Evolutionary conservation across 2,329 filamentous ascomycete species (phyloP), one percentile per base, ranked within the genome.

Genomic region (Lecanicillium sp.): DNA sequence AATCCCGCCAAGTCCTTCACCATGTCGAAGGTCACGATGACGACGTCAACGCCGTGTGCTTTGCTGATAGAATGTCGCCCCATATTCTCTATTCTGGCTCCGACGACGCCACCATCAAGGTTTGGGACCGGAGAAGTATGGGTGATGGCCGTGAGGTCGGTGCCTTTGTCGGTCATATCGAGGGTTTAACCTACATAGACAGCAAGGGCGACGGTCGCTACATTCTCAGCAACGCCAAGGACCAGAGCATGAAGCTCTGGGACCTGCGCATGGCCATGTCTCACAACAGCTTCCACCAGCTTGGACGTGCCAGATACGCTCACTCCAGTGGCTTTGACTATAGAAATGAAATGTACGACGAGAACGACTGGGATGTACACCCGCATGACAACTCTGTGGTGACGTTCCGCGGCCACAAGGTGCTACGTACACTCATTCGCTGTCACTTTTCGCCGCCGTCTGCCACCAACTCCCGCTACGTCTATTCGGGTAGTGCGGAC

Each of bases 171-270:
- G 82, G 82, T 3, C 82, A 86, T 56, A 74, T 78, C 45, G 79
- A 85, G 60, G 82, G 82, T 3, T 59, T 86, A 42, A 86, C 82
- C 0, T 85, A 85, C 58, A 75, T 86, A 48, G 82, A 86, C 64
- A 83, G 78, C 64, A 86, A 86, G 59, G 80, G 80, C 44, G 82
- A 86, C 60, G 82, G 82, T 4, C 73, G 82, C 49, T 97, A 97
- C 63, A 86, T 97, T 8, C 78, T 98, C 21, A 90, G 85, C 55
- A 98, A 98, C 59, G 88, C 83, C 52, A 98, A 97, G 62, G 93
- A 98, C 61, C 93, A 97, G 65, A 91, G 84, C 35, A 95, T 95
- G 81, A 97, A 97, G 67, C 76, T 98, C 0, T 98, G 93, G 93
- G 93, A 98, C 64, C 64, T 96, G 48, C 78, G 91, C 44, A 94